Base-by-base conservation (phyloP, 2,329 filamentous ascomycete species). In the Thielaviopsis punctulata region DNA sequence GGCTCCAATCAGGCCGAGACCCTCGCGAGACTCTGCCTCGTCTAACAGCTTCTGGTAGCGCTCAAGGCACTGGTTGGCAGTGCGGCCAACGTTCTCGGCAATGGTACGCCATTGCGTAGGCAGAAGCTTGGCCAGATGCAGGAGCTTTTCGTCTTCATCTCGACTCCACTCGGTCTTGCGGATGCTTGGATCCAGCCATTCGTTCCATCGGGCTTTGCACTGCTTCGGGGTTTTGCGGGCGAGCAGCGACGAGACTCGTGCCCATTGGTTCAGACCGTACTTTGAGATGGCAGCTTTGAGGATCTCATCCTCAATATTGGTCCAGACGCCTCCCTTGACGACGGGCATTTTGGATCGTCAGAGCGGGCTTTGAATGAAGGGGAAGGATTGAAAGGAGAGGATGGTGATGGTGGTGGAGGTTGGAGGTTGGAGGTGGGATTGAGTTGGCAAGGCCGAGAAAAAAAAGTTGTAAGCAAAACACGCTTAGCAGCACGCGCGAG, bases 51-150 rank as follows among this genome's bases (percentile, higher is more conserved):
- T 94, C 67, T 96, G 89, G 65, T 98, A 98, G 55, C 92, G 83
- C 69, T 96, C 92, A 57, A 96, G 77, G 63, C 92, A 98, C 69
- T 96, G 92, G 57, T 92, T 96, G 47, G 92, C 92, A 45, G 92
- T 96, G 62, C 92, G 80, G 58, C 92, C 92, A 61, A 98, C 89
- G 59, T 96, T 90, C 52, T 92, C 89, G 54, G 92, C 90, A 63
- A 98, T 96, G 47, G 92, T 96, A 62, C 92, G 84, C 92, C 92
- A 98, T 77, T 98, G 92, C 24, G 90, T 96, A 53, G 92, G 92
- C 83, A 98, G 95, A 69, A 98, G 75, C 76, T 96, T 98, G 56
- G 92, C 92, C 62, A 98, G 75, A 63, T 96, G 92, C 61, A 98
- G 69, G 56, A 98, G 75, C 70, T 94, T 95, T 73, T 98, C 92